Percentiles rank a stretch among this genome's conserved stretches.
Evolutionary conservation across 768 basidiomycete genomes (phyloP).

Genomic region (Mycena pura): DNA sequence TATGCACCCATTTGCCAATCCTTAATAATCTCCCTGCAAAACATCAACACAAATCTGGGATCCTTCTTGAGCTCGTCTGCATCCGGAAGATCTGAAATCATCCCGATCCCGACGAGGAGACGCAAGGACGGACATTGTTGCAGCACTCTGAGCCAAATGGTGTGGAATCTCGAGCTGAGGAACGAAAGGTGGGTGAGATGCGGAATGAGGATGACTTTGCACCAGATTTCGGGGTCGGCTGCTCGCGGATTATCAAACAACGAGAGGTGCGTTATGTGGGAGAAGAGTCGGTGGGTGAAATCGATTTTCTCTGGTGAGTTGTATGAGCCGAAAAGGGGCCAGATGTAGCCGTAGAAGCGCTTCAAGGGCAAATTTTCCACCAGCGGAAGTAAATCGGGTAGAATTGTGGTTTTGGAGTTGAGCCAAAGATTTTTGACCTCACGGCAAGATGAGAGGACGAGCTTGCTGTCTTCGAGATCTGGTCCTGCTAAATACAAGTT

Average conservation of each 20-base stretch:
- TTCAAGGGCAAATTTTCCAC: not conserved
- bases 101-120: not conserved
- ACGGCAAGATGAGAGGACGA: not conserved
- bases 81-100: not conserved
- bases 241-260: not conserved
- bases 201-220: not conserved
- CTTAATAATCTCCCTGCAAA: not conserved
- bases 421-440: not conserved
- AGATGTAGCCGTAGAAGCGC: not conserved
- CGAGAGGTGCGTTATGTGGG: constrained; percentile 1
- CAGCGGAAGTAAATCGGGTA: not conserved
- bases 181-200: constrained; percentile 4
- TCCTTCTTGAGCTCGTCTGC: not conserved
- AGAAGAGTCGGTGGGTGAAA: not conserved
- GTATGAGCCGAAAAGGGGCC: not conserved
- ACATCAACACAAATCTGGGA: not conserved
- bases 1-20: constrained; percentile 7
- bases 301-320: not conserved
- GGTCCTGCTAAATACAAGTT: not conserved
- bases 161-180: not conserved
- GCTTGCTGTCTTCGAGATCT: not conserved
- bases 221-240: not conserved
- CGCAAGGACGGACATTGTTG: not conserved
- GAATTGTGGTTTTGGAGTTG: no score
- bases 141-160: not conserved